Base-by-base conservation (phyloP, 2,329 filamentous ascomycete genomes). In the Scedosporium minutisporum region DNA sequence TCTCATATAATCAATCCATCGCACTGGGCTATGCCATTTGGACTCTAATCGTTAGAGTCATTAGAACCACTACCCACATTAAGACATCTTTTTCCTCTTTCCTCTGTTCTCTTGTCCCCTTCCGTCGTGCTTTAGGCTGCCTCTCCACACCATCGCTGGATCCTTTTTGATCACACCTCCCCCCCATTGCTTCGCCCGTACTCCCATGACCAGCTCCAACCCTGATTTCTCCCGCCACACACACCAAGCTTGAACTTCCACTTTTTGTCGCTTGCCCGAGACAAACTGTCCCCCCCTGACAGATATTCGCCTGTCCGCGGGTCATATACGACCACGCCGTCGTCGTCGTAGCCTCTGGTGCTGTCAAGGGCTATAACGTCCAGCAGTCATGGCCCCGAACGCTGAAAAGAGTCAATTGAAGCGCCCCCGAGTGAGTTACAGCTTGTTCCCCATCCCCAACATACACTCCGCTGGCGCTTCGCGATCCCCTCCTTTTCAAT, bases 391-490 rank as follows among this genome's bases (percentile, higher is more conserved):
- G 84, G 77, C 84, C 75, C 80, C 86, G 75, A 77, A 80, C 69
- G 74, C 76, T 67, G 89, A 95, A 76, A 90, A 90, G 79, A 92
- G 88, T 79, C 88, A 90, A 77, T 85, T 95, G 78, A 96, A 96
- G 81, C 87, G 91, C 72, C 84, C 80, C 68, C 84, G 88, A 75
- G 91, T 95, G 80, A 72, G 84, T 73, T 65, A 68, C 64, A 62
- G 60, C 23, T 64, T 67, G 41, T 64, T 65, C 66, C 61, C 57
- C 59, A 55, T 53, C 10, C 42, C 27, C 41, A 14, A 23, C 46
- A 33, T 23, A 12, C 12, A 12, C 29, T 55, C n/a, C 14, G n/a
- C 59, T 14, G 16, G 44, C 58, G 21, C 38, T 60, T 44, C 27
- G 21, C 58, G 58, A 60, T 27, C 10, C 21, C 44, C 29, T 44